Base-by-base conservation (phyloP, 2,329 filamentous ascomycete species). In the Venturia aucupariae region DNA sequence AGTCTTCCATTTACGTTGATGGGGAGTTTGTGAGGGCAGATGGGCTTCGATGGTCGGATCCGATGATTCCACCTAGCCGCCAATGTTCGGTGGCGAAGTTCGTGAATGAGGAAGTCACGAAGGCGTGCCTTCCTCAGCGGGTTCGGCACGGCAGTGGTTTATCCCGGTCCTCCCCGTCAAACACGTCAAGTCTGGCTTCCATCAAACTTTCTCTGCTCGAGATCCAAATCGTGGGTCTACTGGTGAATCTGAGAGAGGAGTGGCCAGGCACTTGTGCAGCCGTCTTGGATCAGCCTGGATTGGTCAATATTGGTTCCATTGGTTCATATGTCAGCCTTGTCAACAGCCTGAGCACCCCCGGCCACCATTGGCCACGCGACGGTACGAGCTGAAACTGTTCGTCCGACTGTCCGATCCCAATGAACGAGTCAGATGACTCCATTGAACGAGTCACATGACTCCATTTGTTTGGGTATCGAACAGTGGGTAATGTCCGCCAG, bases 281-380 rank as follows among this genome's bases (percentile, higher is more conserved):
- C n/a, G n/a, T n/a, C n/a, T n/a, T n/a, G n/a, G n/a, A n/a, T n/a
- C n/a, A n/a, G n/a, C n/a, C n/a, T n/a, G n/a, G n/a, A n/a, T n/a
- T n/a, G n/a, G n/a, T n/a, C n/a, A n/a, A n/a, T n/a, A n/a, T n/a
- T n/a, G n/a, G n/a, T n/a, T n/a, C n/a, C n/a, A n/a, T n/a, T n/a
- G n/a, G n/a, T n/a, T n/a, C n/a, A n/a, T n/a, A 51, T 51, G 22
- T 51, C 46, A 51, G 46, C 46, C 46, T 51, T 51, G 46, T 51
- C 46, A 27, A 27, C 46, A 51, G 46, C 46, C 46, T 41, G n/a
- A 38, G 35, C 35, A 38, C 35, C 22, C 44, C 46, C 46, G 22
- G 13, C 22, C 10, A 15, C 10, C 46, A 51, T 17, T 27, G 24
- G 22, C 24, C 24, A 24, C 13, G 22, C 11, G 13, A 8, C 46